phyloP scores from a whole-genome alignment of 2,329 filamentous ascomycete genomes.

The Fusarium sp. region DNA sequence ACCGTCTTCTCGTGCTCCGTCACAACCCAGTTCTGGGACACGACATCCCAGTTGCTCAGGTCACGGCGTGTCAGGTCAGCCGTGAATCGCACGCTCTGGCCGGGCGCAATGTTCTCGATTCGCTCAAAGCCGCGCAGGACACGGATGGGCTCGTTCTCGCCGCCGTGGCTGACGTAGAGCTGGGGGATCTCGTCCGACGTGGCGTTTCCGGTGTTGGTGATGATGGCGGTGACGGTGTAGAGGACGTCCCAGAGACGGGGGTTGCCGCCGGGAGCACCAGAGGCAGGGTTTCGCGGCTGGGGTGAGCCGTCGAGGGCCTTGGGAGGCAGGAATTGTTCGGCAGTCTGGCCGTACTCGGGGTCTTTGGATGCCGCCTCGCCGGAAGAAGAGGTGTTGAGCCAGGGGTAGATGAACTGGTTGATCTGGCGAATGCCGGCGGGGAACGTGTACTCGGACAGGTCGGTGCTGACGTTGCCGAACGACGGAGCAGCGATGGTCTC shows the following conservation, averaged over 20 bases:
- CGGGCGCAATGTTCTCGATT: slow-evolving; percentile 76
- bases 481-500: slow-evolving; percentile 74
- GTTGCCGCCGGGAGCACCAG: slow-evolving; percentile 75
- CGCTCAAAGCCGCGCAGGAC: slow-evolving; percentile 88
- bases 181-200: slow-evolving; percentile 82
- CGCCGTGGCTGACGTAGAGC: slow-evolving; percentile 86
- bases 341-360: slow-evolving; percentile 72
- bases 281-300: slow-evolving; percentile 68
- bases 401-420: slow-evolving; percentile 78
- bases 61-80: slow-evolving; percentile 84
- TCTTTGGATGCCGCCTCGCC: slow-evolving; percentile 69
- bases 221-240: slow-evolving; percentile 76
- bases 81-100: slow-evolving; percentile 76
- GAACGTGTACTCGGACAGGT: slow-evolving; percentile 78
- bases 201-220: slow-evolving; percentile 79
- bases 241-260: slow-evolving; percentile 77
- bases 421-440: slow-evolving; percentile 70
- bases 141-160: slow-evolving; percentile 76
- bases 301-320: slow-evolving; percentile 69
- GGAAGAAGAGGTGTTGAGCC: slow-evolving; percentile 76
- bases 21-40: slow-evolving; percentile 87
- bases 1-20: slow-evolving; percentile 67
- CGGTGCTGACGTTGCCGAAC: slow-evolving; percentile 75
- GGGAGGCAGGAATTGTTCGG: slow-evolving; percentile 73
- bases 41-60: slow-evolving; percentile 88